Percentiles rank a stretch among this genome's conserved stretches.
phyloP scores from a whole-genome alignment of 1,284 basidiomycete species.

The Mycosarcoma maydis region DNA sequence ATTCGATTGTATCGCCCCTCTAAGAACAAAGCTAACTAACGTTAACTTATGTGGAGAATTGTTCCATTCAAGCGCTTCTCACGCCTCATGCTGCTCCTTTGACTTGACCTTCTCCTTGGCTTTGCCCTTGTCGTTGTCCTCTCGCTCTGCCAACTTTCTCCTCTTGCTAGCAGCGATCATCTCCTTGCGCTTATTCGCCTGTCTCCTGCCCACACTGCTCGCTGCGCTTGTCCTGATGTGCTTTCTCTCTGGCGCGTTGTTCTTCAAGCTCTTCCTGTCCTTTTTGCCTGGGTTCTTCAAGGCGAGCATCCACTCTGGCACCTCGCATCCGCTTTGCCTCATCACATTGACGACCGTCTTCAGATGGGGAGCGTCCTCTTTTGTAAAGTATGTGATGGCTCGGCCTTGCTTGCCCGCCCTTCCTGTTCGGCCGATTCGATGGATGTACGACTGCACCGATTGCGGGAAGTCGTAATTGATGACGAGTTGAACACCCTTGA shows the following conservation, averaged over 20 bases:
- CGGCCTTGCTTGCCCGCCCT: conserved; percentile 89
- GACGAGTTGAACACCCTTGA: conserved; percentile 88
- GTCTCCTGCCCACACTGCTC: conserved; percentile 47
- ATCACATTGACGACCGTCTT: conserved; percentile 97
- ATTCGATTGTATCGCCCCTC: no score
- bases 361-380: conserved; percentile 88
- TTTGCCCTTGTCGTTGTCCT: no score
- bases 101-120: neutral
- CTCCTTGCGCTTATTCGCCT: conserved; percentile 50
- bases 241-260: conserved; percentile 75
- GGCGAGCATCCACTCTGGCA: conserved; percentile 64
- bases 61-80: no score
- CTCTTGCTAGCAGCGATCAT: conserved; percentile 62
- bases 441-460: conserved; percentile 87
- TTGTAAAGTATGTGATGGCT: conserved; percentile 94
- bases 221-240: conserved; percentile 57
- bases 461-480: conserved; percentile 78
- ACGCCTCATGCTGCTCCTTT: neutral
- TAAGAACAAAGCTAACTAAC: no score
- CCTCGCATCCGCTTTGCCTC: conserved; percentile 77
- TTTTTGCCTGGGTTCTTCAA: conserved; percentile 84
- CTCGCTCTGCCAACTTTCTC: conserved; percentile 22
- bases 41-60: no score
- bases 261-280: conserved; percentile 84
- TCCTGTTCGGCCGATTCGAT: conserved; percentile 95